These are phyloP conservation scores for Plasmodium adleri DNA, from an alignment of 169 alveolate species.

Conservation along the genomic window DNA sequence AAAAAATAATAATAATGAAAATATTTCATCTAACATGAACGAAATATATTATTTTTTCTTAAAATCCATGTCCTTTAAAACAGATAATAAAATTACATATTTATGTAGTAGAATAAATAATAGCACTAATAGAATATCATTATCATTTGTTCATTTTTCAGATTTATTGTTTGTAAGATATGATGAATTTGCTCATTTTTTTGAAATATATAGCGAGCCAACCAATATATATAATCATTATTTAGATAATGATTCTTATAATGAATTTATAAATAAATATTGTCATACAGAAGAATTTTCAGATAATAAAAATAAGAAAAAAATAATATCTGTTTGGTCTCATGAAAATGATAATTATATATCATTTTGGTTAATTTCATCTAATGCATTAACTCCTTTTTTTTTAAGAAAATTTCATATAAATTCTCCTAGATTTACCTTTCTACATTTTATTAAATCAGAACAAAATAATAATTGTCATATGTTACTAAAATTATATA, in stretches of 20 bases:
- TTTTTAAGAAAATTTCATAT: constrained; percentile 36
- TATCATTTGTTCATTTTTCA: constrained; percentile 20
- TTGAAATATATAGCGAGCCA: constrained; percentile 26
- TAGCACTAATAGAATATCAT: neutral
- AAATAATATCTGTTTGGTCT: constrained; percentile 63
- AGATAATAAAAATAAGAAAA: neutral
- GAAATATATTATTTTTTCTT: no score
- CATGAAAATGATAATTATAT: constrained; percentile 41
- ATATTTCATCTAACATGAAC: no score
- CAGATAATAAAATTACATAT: constrained; percentile 7
- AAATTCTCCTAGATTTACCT: constrained; percentile 37
- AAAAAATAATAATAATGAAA: neutral
- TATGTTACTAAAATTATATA: constrained; percentile 18
- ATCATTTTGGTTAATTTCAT: constrained; percentile 43
- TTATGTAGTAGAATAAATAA: constrained; percentile 1
- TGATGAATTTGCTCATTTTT: constrained; percentile 56
- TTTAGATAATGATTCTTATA: neutral
- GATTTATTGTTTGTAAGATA: constrained; percentile 11
- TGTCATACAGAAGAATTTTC: neutral
- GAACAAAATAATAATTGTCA: neutral
- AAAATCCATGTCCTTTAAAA: neutral
- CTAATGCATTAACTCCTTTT: constrained; percentile 42
- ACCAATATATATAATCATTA: constrained; percentile 15
- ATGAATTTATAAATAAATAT: neutral
- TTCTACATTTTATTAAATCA: constrained; percentile 4